Base-by-base conservation (phyloP, 164 flowering plant species). In the Aristolochia contorta region DNA sequence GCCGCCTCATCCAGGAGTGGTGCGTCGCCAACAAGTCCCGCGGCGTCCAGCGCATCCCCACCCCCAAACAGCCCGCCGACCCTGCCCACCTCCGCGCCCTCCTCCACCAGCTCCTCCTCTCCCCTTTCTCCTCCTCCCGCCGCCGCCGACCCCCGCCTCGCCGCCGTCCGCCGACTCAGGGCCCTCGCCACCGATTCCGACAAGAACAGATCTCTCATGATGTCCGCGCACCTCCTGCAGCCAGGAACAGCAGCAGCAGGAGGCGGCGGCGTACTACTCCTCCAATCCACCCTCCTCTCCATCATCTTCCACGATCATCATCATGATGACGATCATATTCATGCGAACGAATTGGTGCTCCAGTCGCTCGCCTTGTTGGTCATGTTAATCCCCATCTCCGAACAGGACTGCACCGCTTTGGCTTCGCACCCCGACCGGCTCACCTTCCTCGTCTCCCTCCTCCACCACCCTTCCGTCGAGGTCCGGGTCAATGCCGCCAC, bases 21-120 rank as follows among this genome's bases (percentile, higher is more conserved):
- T 93, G 98, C 75, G 96, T 87, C 43, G 80, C 88, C 22, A 81
- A 93, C 70, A 83, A 87, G 0, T 68, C 87, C 2, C 77, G 68
- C 57, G 98, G 98, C 16, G 78, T 90, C 45, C 85, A 89, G 64
- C 84, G 98, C 0, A 90, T 90, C 47, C 97, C 97, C 1, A 87
- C 98, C 0, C 97, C 98, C 6, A 87, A 87, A 60, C 98, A 93
- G 58, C 98, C 98, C 0, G 96, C 97, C n/a, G 96, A 89, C 16
- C 94, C 97, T 12, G 49, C 72, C 19, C 15, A 76, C 24, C 80
- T 93, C 47, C 77, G 85, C 16, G 51, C 82, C 1, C 61, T 90
- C 19, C 68, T 87, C 18, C 37, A 21, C 51, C 91, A 84, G 27
- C 21, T 16, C 9, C 1, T 68, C 82, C 1, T 57, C 25, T 0